Evolutionary conservation across 192 early-diverging fungal genomes (phyloP), one percentile per base, ranked within the genome.

Genomic region (Linnemannia exigua): DNA sequence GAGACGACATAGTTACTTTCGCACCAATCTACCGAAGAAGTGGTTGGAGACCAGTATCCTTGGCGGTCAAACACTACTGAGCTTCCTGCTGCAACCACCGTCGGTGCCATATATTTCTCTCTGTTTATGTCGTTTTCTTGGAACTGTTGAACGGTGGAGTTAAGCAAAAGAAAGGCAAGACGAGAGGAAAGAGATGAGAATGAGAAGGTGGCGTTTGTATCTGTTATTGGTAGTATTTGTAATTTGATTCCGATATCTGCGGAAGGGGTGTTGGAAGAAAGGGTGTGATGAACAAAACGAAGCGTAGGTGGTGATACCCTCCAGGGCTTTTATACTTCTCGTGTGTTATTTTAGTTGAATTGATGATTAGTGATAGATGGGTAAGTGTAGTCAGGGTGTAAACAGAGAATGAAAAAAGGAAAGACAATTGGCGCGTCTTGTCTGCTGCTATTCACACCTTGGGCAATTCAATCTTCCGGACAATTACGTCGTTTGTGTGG

Each of bases 1-100:
- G 88, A 88, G 1, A 88, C 80, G 3, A 81, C 87, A 79, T 92
- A 91, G 84, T 92, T 91, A 19, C 79, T 81, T 51, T 80, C 84
- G 22, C 84, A 87, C 84, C 84, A 87, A 44, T 87, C 84, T 2
- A 87, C 79, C 11, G 84, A 87, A 17, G 78, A 75, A 8, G 84
- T 77, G 31, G 52, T 54, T 1, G 84, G 84, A 8, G 79, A 80
- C 84, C 84, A 87, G 37, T 76, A 72, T 66, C 84, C 84, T 9
- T 74, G 11, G 14, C 72, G 58, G 25, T 80, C 79, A 74, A 75
- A 80, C 20, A 61, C 72, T n/a, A 66, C 73, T 31, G 79, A 80
- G 17, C 71, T 67, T 15, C 79, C 79, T 37, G 79, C 79, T 22
- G 79, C 72, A 22, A 80, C 33, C 35, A 80, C 50, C 2, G 79